These are phyloP conservation scores for Fomes fomentarius DNA, from an alignment of 1,284 basidiomycete genomes.

Conservation along the genomic window DNA sequence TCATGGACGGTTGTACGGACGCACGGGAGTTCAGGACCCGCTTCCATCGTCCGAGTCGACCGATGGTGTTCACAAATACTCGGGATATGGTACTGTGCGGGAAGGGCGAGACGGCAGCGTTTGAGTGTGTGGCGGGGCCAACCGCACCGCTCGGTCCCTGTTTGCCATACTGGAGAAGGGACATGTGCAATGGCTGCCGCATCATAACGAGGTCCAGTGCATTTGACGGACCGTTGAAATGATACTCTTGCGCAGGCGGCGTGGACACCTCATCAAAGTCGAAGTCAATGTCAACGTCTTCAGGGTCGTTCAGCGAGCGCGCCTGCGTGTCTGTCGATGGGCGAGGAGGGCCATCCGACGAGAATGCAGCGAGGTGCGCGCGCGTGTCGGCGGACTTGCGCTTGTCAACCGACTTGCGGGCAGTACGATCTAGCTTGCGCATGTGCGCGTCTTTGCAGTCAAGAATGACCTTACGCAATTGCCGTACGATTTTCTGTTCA, in stretches of 20 bases:
- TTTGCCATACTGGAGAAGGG: slow-evolving; percentile 42
- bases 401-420: slow-evolving; percentile 23
- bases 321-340: slow-evolving; percentile 35
- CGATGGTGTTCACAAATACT: slow-evolving; percentile 81
- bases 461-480: slow-evolving; percentile 78
- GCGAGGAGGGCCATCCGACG: slow-evolving; percentile 35
- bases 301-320: slow-evolving; percentile 42
- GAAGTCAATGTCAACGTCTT: slow-evolving; percentile 75
- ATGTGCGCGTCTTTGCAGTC: slow-evolving; percentile 75
- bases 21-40: slow-evolving; percentile 68
- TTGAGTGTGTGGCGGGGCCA: slow-evolving; percentile 35
- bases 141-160: slow-evolving; percentile 36
- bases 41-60: slow-evolving; percentile 80
- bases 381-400: slow-evolving; percentile 18
- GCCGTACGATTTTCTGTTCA: slow-evolving; percentile 73
- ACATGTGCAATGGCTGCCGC: slow-evolving; percentile 50
- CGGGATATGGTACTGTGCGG: slow-evolving; percentile 71
- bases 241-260: slow-evolving; percentile 17
- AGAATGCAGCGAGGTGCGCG: slow-evolving; percentile 27
- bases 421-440: slow-evolving; percentile 32
- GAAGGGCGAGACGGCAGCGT: slow-evolving; percentile 50
- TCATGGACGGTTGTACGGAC: slow-evolving; percentile 42
- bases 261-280: slow-evolving; percentile 51
- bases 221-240: slow-evolving; percentile 18
- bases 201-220: slow-evolving; percentile 35